These are phyloP conservation scores for Nitzschia putrida DNA, from an alignment of 108 stramenopile species.

Conservation along the genomic window DNA sequence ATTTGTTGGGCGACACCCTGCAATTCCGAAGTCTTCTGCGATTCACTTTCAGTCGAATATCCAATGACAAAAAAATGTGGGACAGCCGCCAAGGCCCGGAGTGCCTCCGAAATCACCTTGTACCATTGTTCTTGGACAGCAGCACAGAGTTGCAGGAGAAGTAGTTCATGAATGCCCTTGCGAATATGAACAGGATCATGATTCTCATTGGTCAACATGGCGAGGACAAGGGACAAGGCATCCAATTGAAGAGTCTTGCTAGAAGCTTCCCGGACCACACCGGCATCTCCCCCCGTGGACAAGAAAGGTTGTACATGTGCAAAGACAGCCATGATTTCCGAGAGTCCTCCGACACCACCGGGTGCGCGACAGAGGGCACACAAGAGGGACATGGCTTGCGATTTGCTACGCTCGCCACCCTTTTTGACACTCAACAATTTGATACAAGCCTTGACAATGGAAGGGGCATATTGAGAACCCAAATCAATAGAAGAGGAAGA, in stretches of 20 bases:
- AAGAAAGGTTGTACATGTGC: conserved; percentile 66
- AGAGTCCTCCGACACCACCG: conserved; percentile 73
- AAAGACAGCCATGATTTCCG: conserved; percentile 69
- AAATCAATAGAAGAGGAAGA: conserved; percentile 67
- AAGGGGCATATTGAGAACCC: conserved; percentile 56
- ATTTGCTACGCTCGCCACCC: conserved; percentile 79
- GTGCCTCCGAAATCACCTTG: conserved; percentile 93
- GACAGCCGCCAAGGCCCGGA: conserved; percentile 82
- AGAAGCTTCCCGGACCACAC: conserved; percentile 45
- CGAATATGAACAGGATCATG: conserved; percentile 65
- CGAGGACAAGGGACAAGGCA: conserved; percentile 77
- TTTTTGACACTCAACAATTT: conserved; percentile 80
- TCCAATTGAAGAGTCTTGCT: conserved; percentile 93
- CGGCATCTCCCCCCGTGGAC: conserved; percentile 15
- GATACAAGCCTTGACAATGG: conserved; percentile 76
- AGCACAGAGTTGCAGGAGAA: conserved; percentile 72
- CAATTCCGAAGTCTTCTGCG: conserved; percentile 42
- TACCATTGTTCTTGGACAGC: conserved; percentile 94
- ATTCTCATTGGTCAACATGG: conserved; percentile 61
- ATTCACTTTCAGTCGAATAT: conserved; percentile 16
- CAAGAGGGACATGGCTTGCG: conserved; percentile 68
- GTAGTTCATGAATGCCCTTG: conserved; percentile 39
- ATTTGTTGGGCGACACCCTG: conserved; percentile 65
- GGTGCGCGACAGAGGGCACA: conserved; percentile 72
- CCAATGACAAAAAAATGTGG: conserved; percentile 60